Evolutionary conservation across 805 yeast species (phyloP).

Genomic region (Hanseniaspora jakobsenii): DNA sequence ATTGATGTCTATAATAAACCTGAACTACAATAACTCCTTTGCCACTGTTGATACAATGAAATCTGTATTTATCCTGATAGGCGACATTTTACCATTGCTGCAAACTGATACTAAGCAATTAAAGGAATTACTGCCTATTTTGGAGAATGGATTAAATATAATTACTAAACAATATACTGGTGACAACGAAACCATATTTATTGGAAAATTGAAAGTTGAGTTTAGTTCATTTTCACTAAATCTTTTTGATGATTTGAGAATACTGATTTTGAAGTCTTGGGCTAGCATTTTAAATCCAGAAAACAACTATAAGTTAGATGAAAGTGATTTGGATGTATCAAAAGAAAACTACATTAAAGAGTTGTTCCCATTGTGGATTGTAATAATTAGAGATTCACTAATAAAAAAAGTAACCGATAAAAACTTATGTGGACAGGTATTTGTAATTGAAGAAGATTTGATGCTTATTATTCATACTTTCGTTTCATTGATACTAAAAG

Average conservation of each 20-base stretch:
- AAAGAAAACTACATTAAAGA: slow-evolving; percentile 37
- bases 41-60: slow-evolving; percentile 9
- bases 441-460: slow-evolving; percentile 3
- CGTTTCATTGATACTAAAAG: slow-evolving; percentile 47
- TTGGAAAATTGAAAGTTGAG: slow-evolving; percentile 36
- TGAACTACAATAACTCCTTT: slow-evolving; percentile 5
- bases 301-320: slow-evolving; percentile 24
- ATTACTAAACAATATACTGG: slow-evolving; percentile 36
- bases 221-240: slow-evolving; percentile 31
- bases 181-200: slow-evolving; percentile 52
- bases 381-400: slow-evolving; percentile 33
- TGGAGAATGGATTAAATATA: slow-evolving; percentile 33
- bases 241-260: slow-evolving; percentile 50
- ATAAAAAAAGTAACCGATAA: slow-evolving; percentile 59
- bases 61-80: slow-evolving; percentile 46
- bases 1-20: neutral
- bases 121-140: slow-evolving; percentile 33
- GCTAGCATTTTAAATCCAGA: too few relatives aligned
- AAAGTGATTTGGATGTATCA: slow-evolving; percentile 35
- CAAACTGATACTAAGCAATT: slow-evolving; percentile 20
- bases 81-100: slow-evolving; percentile 35
- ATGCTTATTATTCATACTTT: slow-evolving; percentile 55
- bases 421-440: slow-evolving; percentile 21
- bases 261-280: slow-evolving; percentile 61
- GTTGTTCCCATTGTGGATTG: slow-evolving; percentile 69